Evolutionary conservation across 1,139 yeast species (phyloP).

Genomic region (Zygosaccharomyces pseudobailii): DNA sequence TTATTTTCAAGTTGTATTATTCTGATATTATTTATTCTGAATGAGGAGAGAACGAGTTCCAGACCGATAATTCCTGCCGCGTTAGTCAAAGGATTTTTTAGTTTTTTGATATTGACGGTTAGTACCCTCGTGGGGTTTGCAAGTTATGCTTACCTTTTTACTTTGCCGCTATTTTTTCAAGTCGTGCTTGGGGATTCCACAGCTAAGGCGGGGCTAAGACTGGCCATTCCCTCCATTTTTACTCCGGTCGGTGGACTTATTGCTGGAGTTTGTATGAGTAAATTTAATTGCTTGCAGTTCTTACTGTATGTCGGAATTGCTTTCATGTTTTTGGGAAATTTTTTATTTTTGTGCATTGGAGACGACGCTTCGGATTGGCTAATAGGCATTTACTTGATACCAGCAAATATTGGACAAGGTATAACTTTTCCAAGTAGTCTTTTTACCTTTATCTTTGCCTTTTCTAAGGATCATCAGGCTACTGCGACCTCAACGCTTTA

Average conservation of each 20-base stretch:
- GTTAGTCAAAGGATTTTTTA: constrained; percentile 30
- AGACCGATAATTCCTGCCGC: constrained; percentile 39
- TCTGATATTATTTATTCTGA: constrained; percentile 15
- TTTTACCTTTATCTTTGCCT: constrained; percentile 39
- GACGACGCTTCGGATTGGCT: constrained; percentile 28
- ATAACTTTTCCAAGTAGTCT: constrained; percentile 39
- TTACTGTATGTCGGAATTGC: constrained; percentile 35
- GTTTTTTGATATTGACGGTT: constrained; percentile 31
- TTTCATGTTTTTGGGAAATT: constrained; percentile 37
- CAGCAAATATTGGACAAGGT: constrained; percentile 43
- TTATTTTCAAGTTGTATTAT: constrained; percentile 16
- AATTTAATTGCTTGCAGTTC: constrained; percentile 23
- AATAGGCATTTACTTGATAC: constrained; percentile 32
- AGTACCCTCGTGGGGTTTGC: constrained; percentile 40
- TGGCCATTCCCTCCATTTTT: constrained; percentile 39
- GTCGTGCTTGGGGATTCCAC: constrained; percentile 19
- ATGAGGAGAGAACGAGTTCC: constrained; percentile 35
- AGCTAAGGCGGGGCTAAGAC: constrained; percentile 25
- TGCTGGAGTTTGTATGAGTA: constrained; percentile 38
- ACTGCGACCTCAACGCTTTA: constrained; percentile 41
- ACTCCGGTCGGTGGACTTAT: constrained; percentile 41
- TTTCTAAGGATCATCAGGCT: constrained; percentile 34
- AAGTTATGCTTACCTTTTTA: constrained; percentile 39
- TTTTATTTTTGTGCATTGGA: constrained; percentile 32
- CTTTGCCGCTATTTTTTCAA: constrained; percentile 41